These are phyloP conservation scores for Neurospora sp. DNA, from an alignment of 495 filamentous ascomycete species.

Conservation along the genomic window DNA sequence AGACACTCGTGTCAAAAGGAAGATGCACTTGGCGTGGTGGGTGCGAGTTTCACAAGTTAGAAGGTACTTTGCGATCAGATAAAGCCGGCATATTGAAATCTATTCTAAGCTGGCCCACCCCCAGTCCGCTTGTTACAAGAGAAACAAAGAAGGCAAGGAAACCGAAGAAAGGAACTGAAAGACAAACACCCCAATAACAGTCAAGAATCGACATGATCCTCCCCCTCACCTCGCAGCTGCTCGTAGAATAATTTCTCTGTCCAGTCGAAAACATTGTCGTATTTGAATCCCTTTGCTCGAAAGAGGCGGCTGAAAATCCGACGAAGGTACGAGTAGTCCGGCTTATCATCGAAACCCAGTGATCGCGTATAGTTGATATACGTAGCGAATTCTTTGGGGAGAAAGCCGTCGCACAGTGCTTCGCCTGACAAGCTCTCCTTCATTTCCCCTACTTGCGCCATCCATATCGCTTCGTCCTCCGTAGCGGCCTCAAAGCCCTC, in stretches of 20 bases:
- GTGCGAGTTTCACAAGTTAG: not conserved
- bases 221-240: not conserved
- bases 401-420: conserved; percentile 11
- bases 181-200: too few species aligned
- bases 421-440: conserved; percentile 16
- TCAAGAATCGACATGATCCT: not conserved
- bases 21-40: too few species aligned
- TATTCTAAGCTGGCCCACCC: too few species aligned
- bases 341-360: conserved; percentile 16
- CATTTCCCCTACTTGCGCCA: conserved; percentile 10
- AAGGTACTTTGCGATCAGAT: too few species aligned
- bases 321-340: conserved; percentile 20
- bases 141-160: too few species aligned
- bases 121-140: too few species aligned
- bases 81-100: too few species aligned
- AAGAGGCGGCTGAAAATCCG: conserved; percentile 20
- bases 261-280: conserved; percentile 26
- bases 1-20: too few species aligned
- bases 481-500: conserved; percentile 13
- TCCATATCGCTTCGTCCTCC: conserved; percentile 1
- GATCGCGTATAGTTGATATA: conserved; percentile 20
- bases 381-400: conserved; percentile 15
- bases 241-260: conserved; percentile 13
- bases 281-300: conserved; percentile 16
- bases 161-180: too few species aligned